Evolutionary conservation across 495 filamentous ascomycete genomes (phyloP).

Genomic region (Evernia prunastri): DNA sequence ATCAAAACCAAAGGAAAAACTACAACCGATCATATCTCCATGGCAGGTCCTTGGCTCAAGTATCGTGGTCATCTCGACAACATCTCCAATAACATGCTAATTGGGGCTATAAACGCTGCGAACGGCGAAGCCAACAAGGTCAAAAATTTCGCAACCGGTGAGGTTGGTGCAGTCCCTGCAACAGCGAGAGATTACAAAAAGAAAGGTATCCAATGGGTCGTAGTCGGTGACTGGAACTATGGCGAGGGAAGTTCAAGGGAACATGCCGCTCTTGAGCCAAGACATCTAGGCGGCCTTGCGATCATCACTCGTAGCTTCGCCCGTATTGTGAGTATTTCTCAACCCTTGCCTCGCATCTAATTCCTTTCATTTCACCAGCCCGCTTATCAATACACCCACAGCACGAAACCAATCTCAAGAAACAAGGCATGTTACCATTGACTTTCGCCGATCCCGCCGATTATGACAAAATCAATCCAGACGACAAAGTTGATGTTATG

Average conservation of each 20-base stretch:
- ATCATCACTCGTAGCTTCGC: constrained; percentile 96
- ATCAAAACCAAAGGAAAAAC: constrained; percentile 99
- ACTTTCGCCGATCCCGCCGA: constrained; percentile 92
- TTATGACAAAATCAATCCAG: constrained; percentile 93
- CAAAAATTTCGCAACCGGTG: constrained; percentile 79
- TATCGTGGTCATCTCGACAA: constrained; percentile 99
- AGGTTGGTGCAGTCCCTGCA: constrained; percentile 81
- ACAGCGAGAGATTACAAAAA: constrained; percentile 98
- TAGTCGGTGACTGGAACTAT: constrained; percentile 99
- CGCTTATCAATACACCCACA: constrained; percentile 20
- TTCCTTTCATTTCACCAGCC: not conserved
- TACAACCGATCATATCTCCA: constrained; percentile 98
- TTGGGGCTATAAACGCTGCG: constrained; percentile 90
- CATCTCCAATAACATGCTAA: constrained; percentile 99
- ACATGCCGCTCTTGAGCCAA: constrained; percentile 95
- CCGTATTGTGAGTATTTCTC: constrained; percentile 61
- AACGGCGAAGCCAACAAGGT: constrained; percentile 99
- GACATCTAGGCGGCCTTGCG: constrained; percentile 92
- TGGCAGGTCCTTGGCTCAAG: constrained; percentile 99
- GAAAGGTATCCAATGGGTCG: constrained; percentile 92
- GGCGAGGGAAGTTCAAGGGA: constrained; percentile 96
- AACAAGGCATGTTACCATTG: constrained; percentile 99
- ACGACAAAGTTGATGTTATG: constrained; percentile 84
- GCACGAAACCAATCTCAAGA: constrained; percentile 99
- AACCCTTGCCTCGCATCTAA: not conserved